Evolutionary conservation across 768 basidiomycete species (phyloP).

Genomic region (Sporobolomyces pararoseus): DNA sequence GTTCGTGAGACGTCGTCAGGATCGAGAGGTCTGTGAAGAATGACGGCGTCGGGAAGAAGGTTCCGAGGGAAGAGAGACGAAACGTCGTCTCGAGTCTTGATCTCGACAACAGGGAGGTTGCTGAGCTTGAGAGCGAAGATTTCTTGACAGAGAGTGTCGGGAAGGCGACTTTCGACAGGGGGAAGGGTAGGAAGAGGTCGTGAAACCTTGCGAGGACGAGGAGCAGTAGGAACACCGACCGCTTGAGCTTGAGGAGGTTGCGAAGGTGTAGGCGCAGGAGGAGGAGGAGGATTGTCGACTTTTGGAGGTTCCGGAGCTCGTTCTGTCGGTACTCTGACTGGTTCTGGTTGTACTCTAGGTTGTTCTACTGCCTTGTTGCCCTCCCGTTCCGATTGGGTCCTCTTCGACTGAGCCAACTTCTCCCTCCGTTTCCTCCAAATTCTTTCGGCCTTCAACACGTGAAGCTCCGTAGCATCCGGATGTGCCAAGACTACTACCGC

Average conservation of each 20-base stretch:
- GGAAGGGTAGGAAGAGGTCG: slow-evolving; percentile 19
- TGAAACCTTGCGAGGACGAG: background rate
- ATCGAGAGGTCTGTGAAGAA: background rate
- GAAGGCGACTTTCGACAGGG: background rate
- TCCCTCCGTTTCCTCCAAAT: slow-evolving; percentile 20
- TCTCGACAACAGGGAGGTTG: slow-evolving; percentile 3
- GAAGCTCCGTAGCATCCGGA: slow-evolving; percentile 16
- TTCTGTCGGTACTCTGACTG: too few relatives aligned
- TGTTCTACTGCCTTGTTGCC: too few relatives aligned
- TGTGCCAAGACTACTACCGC: slow-evolving; percentile 10
- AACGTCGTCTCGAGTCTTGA: slow-evolving; percentile 3
- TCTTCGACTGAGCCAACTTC: background rate
- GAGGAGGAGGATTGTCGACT: background rate
- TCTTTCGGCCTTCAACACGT: slow-evolving; percentile 9
- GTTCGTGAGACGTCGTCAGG: background rate
- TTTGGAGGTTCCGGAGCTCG: too few relatives aligned
- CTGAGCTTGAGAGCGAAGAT: slow-evolving; percentile 8
- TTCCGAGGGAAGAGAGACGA: background rate
- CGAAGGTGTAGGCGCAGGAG: background rate
- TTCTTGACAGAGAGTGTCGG: background rate
- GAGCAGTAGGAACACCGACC: background rate
- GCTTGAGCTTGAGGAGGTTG: background rate
- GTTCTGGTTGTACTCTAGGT: too few relatives aligned
- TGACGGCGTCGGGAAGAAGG: slow-evolving; percentile 1
- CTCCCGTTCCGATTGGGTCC: background rate